Evolutionary conservation across 1,284 basidiomycete genomes (phyloP).

Genomic region (Neonothopanus nambi): DNA sequence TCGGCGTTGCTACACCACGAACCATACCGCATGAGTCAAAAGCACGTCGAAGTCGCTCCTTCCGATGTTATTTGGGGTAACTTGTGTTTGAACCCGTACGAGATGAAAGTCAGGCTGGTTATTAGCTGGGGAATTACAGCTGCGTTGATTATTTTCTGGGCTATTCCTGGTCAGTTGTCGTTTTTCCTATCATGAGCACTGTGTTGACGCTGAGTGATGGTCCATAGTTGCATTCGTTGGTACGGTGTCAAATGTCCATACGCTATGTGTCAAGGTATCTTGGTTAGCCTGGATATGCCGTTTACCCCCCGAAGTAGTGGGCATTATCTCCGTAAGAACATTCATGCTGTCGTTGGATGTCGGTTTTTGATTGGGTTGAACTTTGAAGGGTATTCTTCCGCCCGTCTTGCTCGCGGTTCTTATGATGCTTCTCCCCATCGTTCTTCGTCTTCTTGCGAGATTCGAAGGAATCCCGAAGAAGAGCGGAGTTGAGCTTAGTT

Average conservation of each 20-base stretch:
- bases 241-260: constrained; percentile 78
- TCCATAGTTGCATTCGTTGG: constrained; percentile 79
- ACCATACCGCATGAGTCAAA: constrained; percentile 74
- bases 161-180: constrained; percentile 56
- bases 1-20: constrained; percentile 75
- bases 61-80: constrained; percentile 92
- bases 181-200: too few relatives aligned
- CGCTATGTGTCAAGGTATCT: constrained; percentile 60
- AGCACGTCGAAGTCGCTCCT: constrained; percentile 75
- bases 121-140: constrained; percentile 65
- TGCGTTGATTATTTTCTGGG: constrained; percentile 72
- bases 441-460: constrained; percentile 75
- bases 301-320: constrained; percentile 63
- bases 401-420: constrained; percentile 83
- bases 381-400: constrained; percentile 76
- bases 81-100: constrained; percentile 87
- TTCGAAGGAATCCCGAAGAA: constrained; percentile 83
- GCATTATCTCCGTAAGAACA: constrained; percentile 66
- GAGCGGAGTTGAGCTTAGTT: constrained; percentile 83
- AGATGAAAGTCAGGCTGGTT: constrained; percentile 53
- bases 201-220: too few relatives aligned
- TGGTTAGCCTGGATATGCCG: constrained; percentile 87
- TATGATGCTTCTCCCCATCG: constrained; percentile 89
- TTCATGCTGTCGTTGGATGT: not conserved
- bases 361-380: not conserved